A percentile compares a stretch with the other conserved stretches of the same genome.
Evolutionary conservation across 2,329 filamentous ascomycete genomes (phyloP).

Genomic region (Fusarium sp.): DNA sequence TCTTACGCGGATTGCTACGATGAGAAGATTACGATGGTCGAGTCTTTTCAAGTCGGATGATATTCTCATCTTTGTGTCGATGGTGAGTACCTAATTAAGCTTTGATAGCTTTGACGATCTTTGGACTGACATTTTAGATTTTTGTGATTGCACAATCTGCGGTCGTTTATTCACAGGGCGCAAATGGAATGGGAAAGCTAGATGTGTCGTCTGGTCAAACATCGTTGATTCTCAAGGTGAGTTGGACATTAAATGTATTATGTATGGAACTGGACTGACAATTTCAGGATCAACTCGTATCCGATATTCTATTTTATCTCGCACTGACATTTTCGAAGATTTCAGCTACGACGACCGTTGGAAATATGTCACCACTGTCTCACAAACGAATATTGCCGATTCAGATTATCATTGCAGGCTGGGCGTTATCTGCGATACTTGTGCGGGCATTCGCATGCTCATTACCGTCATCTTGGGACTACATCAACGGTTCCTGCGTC

Average conservation of each 20-base stretch:
- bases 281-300: not conserved
- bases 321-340: not conserved
- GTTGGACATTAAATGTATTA: fast-evolving
- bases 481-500: constrained; percentile 9
- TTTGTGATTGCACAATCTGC: constrained; percentile 4
- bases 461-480: not conserved
- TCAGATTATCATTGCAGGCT: not conserved
- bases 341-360: constrained; percentile 6
- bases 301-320: constrained; percentile 3
- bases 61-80: constrained; percentile 4
- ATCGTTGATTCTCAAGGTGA: not conserved
- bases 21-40: not conserved
- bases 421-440: not conserved
- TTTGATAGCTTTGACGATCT: not conserved
- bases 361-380: constrained; percentile 6
- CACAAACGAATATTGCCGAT: constrained; percentile 1
- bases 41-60: constrained; percentile 1
- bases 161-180: not conserved
- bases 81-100: not conserved
- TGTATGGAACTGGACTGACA: fast-evolving
- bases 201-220: not conserved
- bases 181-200: constrained; percentile 3
- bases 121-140: not conserved
- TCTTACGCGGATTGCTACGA: not conserved
- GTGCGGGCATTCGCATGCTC: constrained; percentile 6